Conservation (phyloP, 1,284 basidiomycete genomes). For the Tilletia setariae region DNA sequence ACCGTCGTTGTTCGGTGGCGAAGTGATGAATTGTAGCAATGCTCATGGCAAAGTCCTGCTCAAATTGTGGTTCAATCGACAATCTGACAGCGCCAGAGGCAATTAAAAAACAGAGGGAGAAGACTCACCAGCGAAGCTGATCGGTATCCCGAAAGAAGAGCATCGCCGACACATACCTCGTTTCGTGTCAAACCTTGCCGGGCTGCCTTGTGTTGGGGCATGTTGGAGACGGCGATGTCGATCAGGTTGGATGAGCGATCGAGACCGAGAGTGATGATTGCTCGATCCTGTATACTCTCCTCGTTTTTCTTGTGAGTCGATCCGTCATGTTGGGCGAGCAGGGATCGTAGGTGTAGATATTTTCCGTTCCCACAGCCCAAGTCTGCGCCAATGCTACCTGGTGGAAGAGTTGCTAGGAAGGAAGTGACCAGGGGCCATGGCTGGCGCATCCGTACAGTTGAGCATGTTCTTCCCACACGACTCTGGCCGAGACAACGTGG, state of each 20-base stretch:
- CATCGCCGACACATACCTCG: slow-evolving; percentile 50
- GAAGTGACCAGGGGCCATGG: slow-evolving; percentile 89
- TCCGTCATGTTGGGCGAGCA: slow-evolving; percentile 7
- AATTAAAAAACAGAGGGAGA: neutral
- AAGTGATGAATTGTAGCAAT: slow-evolving; percentile 54
- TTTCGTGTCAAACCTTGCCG: slow-evolving; percentile 19
- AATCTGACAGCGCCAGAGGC: slow-evolving; percentile 12
- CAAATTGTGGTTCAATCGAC: neutral
- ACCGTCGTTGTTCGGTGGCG: slow-evolving; percentile 40
- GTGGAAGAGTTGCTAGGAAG: slow-evolving; percentile 72
- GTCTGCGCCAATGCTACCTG: slow-evolving; percentile 82
- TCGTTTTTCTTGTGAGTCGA: neutral
- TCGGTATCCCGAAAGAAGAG: slow-evolving; percentile 37
- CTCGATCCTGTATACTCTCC: slow-evolving; percentile 18
- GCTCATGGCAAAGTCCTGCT: slow-evolving; percentile 48
- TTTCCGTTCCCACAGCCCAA: slow-evolving; percentile 97
- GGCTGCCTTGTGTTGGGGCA: slow-evolving; percentile 4
- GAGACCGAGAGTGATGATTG: slow-evolving; percentile 42
- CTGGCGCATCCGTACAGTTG: slow-evolving; percentile 38
- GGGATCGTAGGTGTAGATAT: slow-evolving; percentile 64
- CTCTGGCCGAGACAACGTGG: neutral
- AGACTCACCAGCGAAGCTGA: slow-evolving; percentile 31
- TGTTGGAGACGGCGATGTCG: slow-evolving; percentile 35
- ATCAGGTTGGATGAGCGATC: slow-evolving; percentile 70
- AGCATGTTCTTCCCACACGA: neutral